Conservation (phyloP, 169 alveolate genomes). For the Cryptosporidium parvum region DNA sequence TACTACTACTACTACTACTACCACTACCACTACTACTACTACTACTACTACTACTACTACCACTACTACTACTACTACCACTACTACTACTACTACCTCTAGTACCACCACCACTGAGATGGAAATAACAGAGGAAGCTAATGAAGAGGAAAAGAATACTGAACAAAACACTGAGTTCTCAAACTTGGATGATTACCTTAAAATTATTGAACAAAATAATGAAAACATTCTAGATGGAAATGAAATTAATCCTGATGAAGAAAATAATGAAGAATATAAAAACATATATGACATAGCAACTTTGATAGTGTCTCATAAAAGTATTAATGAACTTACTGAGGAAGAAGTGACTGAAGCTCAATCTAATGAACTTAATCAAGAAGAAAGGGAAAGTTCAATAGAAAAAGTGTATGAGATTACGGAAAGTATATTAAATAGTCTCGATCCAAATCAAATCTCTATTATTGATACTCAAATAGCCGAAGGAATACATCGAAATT, state of each 20-base stretch:
- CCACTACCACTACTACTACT: constrained; percentile 60
- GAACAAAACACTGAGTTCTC: neutral
- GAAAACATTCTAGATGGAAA: neutral
- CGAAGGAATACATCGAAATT: constrained; percentile 15
- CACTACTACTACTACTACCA: constrained; percentile 46
- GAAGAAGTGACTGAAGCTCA: neutral
- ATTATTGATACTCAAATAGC: constrained; percentile 1
- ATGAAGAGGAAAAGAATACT: constrained; percentile 4
- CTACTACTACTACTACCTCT: constrained; percentile 61
- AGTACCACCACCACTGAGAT: constrained; percentile 12
- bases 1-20: constrained; percentile 60
- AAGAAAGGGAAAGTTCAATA: neutral
- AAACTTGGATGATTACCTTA: constrained; percentile 28
- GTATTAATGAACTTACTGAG: neutral
- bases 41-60: constrained; percentile 58
- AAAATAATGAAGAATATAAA: constrained; percentile 36
- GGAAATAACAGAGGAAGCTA: neutral
- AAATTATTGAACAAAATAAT: neutral
- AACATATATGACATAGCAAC: constrained; percentile 34
- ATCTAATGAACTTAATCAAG: neutral
- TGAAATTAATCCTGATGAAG: neutral
- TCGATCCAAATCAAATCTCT: neutral
- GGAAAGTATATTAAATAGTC: neutral
- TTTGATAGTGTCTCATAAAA: constrained; percentile 25
- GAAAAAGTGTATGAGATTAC: constrained; percentile 1